Evolutionary conservation across 2,329 filamentous ascomycete species (phyloP), one percentile per base, ranked within the genome.

Genomic region (Colletotrichum abscissum): DNA sequence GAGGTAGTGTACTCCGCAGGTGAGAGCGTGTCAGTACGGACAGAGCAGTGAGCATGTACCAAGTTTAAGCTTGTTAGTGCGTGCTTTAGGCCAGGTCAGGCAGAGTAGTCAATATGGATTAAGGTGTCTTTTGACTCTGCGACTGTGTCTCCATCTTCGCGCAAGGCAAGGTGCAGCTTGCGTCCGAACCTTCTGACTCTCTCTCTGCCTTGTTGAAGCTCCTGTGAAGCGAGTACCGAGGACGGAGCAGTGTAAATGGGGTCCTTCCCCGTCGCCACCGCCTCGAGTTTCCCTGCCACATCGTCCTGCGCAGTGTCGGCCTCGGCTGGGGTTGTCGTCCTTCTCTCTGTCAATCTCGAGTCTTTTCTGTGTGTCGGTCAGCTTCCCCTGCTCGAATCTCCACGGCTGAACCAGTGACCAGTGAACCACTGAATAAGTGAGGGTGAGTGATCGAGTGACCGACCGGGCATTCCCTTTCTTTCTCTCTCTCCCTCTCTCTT

Each of bases 221-320:
- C 4, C 8, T 26, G 35, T 35, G 24, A 24, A 38, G 35, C 33
- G 42, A 49, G 42, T 49, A 49, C 42, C 42, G 19, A 49, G 42
- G 2, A 49, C 19, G 42, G 42, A 49, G 42, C 19, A 49, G 22
- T n/a, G 58, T 19, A 46, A 16, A 63, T 33, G 42, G 60, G n/a
- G 60, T 46, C 14, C 2, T 38, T 30, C 35, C 4, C 42, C 46
- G 24, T 71, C 33, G 68, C 68, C 68, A 62, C 68, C 68, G 63
- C 63, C 33, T 71, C 46, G 68, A 46, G 11, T 28, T 38, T 26
- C 58, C 67, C 67, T 69, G 67, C 19, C 30, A 19, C 9, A 8
- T 24, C 19, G 30, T 30, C 46, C 54, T 30, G n/a, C 28, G 38
- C 46, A 33, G 46, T 46, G 46, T 30, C 28, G 14, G 56, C 2